These are phyloP conservation scores for Fusarium domesticum DNA, from an alignment of 2,329 filamentous ascomycete genomes.

Conservation along the genomic window DNA sequence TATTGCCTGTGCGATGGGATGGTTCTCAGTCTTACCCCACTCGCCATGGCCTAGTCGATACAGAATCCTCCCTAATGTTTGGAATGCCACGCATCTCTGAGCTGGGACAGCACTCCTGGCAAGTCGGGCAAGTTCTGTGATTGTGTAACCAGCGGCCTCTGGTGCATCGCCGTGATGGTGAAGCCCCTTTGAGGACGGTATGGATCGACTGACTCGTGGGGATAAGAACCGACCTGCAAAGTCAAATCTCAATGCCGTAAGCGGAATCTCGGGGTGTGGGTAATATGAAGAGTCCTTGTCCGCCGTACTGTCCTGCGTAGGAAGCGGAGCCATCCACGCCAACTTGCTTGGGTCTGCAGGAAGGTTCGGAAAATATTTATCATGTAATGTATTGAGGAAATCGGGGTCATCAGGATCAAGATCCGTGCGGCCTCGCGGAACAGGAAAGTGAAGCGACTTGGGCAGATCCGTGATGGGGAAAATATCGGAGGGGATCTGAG, in stretches of 20 bases:
- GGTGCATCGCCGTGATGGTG: slow-evolving; percentile 94
- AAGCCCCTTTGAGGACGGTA: slow-evolving; percentile 75
- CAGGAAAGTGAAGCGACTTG: slow-evolving; percentile 60
- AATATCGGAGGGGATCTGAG: slow-evolving; percentile 41
- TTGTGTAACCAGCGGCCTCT: slow-evolving; percentile 90
- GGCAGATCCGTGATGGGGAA: slow-evolving; percentile 41
- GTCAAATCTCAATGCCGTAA: slow-evolving; percentile 81
- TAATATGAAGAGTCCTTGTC: slow-evolving; percentile 77
- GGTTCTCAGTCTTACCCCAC: slow-evolving; percentile 58
- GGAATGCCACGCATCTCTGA: slow-evolving; percentile 88
- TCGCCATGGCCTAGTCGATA: slow-evolving; percentile 76
- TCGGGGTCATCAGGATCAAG: slow-evolving; percentile 80
- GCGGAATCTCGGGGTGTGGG: slow-evolving; percentile 68
- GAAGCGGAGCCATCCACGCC: slow-evolving; percentile 81
- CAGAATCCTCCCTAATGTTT: slow-evolving; percentile 81
- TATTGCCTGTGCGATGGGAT: slow-evolving; percentile 69
- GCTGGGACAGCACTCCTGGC: slow-evolving; percentile 78
- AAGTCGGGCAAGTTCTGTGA: slow-evolving; percentile 78
- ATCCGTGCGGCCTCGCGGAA: slow-evolving; percentile 55
- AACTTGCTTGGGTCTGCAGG: slow-evolving; percentile 81
- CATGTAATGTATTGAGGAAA: slow-evolving; percentile 80
- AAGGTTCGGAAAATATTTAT: slow-evolving; percentile 90
- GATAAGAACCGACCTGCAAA: slow-evolving; percentile 79
- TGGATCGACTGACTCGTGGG: slow-evolving; percentile 67
- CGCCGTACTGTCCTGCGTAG: slow-evolving; percentile 60